Evolutionary conservation across 495 filamentous ascomycete genomes (phyloP), one percentile per base, ranked within the genome.

Genomic region (Clavariopsis aquatica): DNA sequence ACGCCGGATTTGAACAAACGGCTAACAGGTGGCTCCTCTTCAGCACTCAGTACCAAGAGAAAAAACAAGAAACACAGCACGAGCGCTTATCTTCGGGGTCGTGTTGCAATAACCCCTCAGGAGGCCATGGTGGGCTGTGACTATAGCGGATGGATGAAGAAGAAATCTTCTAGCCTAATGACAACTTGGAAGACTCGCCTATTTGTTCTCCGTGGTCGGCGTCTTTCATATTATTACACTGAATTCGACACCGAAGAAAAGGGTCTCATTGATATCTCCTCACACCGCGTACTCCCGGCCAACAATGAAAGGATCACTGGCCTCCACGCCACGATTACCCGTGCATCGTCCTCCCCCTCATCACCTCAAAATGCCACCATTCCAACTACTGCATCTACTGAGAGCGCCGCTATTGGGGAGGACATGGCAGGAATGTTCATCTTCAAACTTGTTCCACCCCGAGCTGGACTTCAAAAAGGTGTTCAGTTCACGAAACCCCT

Each of bases 61-160:
- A 81, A 84, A 22, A 82, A 82, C 60, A 94, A 93, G 77, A 98
- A 98, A 78, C 93, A 98, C 71, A 86, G 91, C 59, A 98, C 94
- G 1, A 96, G 91, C 71, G 94, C 95, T 5, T 98, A 96, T 77
- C 89, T 85, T 15, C 89, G 89, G 15, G 95, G 95, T 1, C 78
- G 98, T 20, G 85, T 89, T 70, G 90, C 91, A 76, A 89, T 93
- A 67, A 78, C 84, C 0, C 95, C 95, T 0, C 81, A 85, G 52
- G 90, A 96, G 72, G 91, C 94, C 63, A 93, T 96, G 76, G 78
- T 83, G 55, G 87, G 85, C 57, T 93, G 91, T 49, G 94, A 99
- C 70, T 99, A 93, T 71, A 92, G 87, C 66, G 95, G 95, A 24
- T 99, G 95, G 95, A 99, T 99, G 95, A 98, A 96, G 80, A 99